Percentiles rank a stretch among this genome's conserved stretches.
Evolutionary conservation across 2,329 filamentous ascomycete genomes (phyloP).

Genomic region (Tolypocladium tundrense): DNA sequence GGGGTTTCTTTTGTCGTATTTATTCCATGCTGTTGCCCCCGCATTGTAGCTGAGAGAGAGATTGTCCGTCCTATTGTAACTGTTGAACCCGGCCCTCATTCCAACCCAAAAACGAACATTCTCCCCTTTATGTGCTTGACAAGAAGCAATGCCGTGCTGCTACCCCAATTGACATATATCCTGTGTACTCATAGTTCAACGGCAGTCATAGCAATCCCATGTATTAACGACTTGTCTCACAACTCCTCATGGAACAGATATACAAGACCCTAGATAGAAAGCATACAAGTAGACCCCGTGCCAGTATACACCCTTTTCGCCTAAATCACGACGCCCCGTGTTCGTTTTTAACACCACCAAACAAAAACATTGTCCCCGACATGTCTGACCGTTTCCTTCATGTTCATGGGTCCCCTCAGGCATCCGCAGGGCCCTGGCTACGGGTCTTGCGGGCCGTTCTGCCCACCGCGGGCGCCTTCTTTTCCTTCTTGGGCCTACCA

Average conservation of each 20-base stretch:
- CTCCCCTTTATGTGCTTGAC: no score
- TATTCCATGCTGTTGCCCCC: no score
- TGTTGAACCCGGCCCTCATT: no score
- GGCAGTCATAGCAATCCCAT: background rate
- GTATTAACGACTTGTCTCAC: background rate
- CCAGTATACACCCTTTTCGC: background rate
- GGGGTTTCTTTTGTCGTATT: no score
- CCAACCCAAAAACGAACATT: no score
- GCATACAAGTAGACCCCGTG: background rate
- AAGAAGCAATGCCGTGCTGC: no score
- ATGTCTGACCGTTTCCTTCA: background rate
- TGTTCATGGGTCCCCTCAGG: conserved; percentile 1
- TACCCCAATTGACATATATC: no score
- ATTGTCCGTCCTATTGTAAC: no score
- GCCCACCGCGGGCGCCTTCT: conserved; percentile 23
- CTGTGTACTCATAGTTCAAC: background rate
- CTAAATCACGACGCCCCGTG: background rate
- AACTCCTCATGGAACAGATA: background rate
- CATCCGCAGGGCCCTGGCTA: conserved; percentile 29
- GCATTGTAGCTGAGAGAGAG: no score
- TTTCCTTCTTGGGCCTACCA: conserved; percentile 23
- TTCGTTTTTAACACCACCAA: background rate
- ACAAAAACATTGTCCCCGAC: background rate
- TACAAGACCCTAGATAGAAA: background rate
- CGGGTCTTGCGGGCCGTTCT: conserved; percentile 30